Base-by-base conservation (phyloP, 2,329 filamentous ascomycete genomes). In the Amesomyces nigricolor region DNA sequence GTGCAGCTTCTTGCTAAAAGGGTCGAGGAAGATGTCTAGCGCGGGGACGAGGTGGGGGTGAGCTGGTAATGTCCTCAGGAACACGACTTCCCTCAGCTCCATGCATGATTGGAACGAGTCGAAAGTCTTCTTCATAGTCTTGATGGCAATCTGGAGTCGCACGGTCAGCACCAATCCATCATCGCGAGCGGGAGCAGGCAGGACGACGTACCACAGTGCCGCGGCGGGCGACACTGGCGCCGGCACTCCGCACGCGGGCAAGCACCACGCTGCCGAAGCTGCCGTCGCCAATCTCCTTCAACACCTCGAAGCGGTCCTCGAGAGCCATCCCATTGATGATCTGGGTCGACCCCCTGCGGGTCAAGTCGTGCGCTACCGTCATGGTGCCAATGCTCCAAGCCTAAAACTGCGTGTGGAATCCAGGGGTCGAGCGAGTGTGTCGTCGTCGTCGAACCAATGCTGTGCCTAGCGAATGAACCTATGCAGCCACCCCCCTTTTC, bases 71-170 rank as follows among this genome's bases (percentile, higher is more conserved):
- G 91, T 92, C 67, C 90, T 86, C 46, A 99, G 78, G 73, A 99
- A 99, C 69, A 99, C 94, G 62, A 99, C 94, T 72, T 99, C 94
- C 59, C 94, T 87, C 52, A 99, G 82, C 72, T 99, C 94, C 61
- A 96, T 75, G 71, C 94, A 99, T 51, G 91, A 88, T 14, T 82
- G 76, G 68, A 96, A 91, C 1, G 89, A 95, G 65, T 97, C 91
- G 66, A 97, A 99, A 0, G 88, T 91, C 82, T 99, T 99, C 80
- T 99, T 99, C 94, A 99, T 99, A 5, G 94, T 97, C 75, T 99
- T 99, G 75, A 99, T 96, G 43, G 94, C 94, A 66, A 99, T 88
- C 94, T 97, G 63, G 53, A 42, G 55, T 54, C 51, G 6, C 22
- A 30, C 53, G 47, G 54, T 63, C 45, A 61, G 60, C 47, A 50